Conservation (phyloP, 225 moss, liverwort and hornwort species). For the Takakia lepidozioides region DNA sequence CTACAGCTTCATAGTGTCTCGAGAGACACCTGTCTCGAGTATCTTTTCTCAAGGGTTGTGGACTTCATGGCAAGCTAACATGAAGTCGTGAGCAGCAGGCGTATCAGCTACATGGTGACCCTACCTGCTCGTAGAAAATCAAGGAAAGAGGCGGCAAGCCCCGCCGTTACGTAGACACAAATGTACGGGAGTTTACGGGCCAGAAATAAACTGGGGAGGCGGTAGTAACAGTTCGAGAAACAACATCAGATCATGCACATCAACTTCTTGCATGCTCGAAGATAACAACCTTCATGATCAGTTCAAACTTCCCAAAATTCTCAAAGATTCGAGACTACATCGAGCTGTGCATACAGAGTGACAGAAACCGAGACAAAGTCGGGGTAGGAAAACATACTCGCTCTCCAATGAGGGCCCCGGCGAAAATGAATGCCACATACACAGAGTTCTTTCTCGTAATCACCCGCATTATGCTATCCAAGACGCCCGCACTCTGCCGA, state of each 20-base stretch:
- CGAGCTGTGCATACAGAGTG: neutral
- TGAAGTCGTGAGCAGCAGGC: neutral
- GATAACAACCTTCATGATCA: neutral
- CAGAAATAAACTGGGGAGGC: no score
- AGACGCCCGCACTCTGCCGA: conserved; percentile 41
- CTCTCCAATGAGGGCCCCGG: conserved; percentile 93
- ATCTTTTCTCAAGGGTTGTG: neutral
- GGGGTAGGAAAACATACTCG: conserved; percentile 30
- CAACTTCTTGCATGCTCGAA: neutral
- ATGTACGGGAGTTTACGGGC: no score
- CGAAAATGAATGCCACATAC: conserved; percentile 81
- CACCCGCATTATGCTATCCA: conserved; percentile 76
- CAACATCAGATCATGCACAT: neutral
- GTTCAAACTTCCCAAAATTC: no score
- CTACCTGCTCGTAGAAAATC: no score
- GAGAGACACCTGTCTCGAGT: neutral
- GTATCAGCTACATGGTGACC: no score
- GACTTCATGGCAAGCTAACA: neutral
- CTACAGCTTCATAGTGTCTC: neutral
- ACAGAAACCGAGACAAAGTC: neutral
- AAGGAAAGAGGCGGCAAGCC: no score
- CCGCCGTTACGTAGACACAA: no score
- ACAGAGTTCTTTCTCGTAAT: conserved; percentile 80
- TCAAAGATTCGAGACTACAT: neutral
- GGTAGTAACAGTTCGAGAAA: neutral